A percentile compares a stretch with the other conserved stretches of the same genome.
These are phyloP conservation scores for Nemania abortiva DNA, from an alignment of 2,329 filamentous ascomycete genomes.

Conservation along the genomic window DNA sequence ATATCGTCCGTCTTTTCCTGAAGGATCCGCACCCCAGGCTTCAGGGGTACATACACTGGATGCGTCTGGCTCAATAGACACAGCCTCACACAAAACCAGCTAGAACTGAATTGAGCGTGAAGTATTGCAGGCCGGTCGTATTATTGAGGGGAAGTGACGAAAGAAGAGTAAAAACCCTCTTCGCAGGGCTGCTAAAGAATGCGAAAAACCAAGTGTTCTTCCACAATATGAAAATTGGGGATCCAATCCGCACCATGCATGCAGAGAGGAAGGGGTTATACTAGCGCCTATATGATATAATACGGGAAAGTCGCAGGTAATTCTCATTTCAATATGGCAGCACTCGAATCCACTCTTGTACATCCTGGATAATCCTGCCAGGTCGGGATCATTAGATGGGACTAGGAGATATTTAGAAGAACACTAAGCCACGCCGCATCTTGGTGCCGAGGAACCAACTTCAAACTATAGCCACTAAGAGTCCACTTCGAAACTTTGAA, in stretches of 20 bases:
- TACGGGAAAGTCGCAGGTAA: conserved; percentile 24
- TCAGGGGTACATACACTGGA: conserved; percentile 32
- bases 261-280: conserved; percentile 35
- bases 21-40: conserved; percentile 37
- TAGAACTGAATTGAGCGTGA: conserved; percentile 13
- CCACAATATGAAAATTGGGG: conserved; percentile 42
- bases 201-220: conserved; percentile 29
- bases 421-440: conserved; percentile 24
- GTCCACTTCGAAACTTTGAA: conserved; percentile 13
- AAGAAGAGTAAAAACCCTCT: conserved; percentile 27
- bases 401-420: conserved; percentile 24
- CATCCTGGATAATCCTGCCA: conserved; percentile 35
- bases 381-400: conserved; percentile 16
- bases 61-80: conserved; percentile 24
- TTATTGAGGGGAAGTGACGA: conserved; percentile 16
- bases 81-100: conserved; percentile 26
- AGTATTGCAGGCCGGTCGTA: neutral
- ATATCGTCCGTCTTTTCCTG: conserved; percentile 35
- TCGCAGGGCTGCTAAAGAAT: conserved; percentile 16
- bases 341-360: conserved; percentile 35
- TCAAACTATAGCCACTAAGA: conserved; percentile 29
- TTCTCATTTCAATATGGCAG: conserved; percentile 37
- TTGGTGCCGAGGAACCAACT: conserved; percentile 28
- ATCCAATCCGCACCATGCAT: conserved; percentile 39
- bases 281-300: conserved; percentile 30